Evolutionary conservation across 2,329 filamentous ascomycete species (phyloP).

Genomic region (Ustilaginoidea virens): DNA sequence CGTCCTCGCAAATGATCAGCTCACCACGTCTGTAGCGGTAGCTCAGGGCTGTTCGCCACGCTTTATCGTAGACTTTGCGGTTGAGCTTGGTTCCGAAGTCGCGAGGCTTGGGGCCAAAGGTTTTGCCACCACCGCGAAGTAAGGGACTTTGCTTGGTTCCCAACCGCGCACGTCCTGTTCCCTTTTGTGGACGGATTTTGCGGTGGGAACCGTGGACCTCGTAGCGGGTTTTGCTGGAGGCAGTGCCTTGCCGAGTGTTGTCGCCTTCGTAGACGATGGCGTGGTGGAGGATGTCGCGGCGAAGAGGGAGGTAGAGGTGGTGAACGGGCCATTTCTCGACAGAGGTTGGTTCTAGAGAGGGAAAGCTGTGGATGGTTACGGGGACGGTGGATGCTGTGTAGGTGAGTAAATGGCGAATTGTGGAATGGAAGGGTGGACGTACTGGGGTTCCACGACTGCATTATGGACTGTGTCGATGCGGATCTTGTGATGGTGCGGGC

Average conservation of each 20-base stretch:
- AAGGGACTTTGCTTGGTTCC: slow-evolving; percentile 74
- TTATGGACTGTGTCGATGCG: slow-evolving; percentile 17
- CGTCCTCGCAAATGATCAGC: slow-evolving; percentile 69
- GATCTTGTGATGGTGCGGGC: slow-evolving; percentile 22
- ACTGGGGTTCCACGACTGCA: slow-evolving; percentile 31
- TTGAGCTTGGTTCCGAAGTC: slow-evolving; percentile 78
- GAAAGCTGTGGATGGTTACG: slow-evolving; percentile 81
- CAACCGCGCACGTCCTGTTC: slow-evolving; percentile 61
- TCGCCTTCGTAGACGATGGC: slow-evolving; percentile 91
- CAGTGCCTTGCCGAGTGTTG: slow-evolving; percentile 72
- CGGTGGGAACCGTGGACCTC: slow-evolving; percentile 72
- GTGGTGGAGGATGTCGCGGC: slow-evolving; percentile 82
- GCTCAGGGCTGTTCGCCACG: slow-evolving; percentile 85
- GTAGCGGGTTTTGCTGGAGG: slow-evolving; percentile 62
- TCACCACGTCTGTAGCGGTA: slow-evolving; percentile 83
- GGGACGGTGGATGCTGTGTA: slow-evolving; percentile 46
- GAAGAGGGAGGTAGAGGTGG: slow-evolving; percentile 75
- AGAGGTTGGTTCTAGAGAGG: slow-evolving; percentile 66
- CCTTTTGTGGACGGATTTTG: slow-evolving; percentile 82
- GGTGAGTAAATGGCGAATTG: background rate
- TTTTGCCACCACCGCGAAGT: slow-evolving; percentile 70
- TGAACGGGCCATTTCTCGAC: slow-evolving; percentile 66
- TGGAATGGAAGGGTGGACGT: slow-evolving; percentile 3
- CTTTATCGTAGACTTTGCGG: slow-evolving; percentile 85
- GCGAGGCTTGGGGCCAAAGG: slow-evolving; percentile 78